These are phyloP conservation scores for Leccinum disarticulatum DNA, from an alignment of 768 basidiomycete species.

Conservation along the genomic window DNA sequence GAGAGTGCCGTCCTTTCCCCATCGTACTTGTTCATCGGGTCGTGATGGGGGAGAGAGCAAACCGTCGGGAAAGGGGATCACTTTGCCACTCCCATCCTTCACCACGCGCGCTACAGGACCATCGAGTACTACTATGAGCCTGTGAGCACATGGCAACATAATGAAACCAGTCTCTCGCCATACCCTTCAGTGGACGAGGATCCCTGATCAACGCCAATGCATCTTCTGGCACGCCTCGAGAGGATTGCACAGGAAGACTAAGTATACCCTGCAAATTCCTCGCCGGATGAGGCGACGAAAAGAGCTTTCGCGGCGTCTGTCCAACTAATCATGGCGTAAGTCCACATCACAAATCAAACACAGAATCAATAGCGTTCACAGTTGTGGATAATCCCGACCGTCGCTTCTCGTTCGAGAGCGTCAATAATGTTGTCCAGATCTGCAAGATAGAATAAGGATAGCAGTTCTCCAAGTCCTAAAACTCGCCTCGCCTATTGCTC, in stretches of 20 bases:
- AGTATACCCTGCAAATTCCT: slow-evolving; percentile 71
- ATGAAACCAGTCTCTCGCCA: not conserved
- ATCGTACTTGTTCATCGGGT: slow-evolving; percentile 70
- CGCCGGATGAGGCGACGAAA: slow-evolving; percentile 70
- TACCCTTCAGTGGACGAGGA: slow-evolving; percentile 57
- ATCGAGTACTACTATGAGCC: slow-evolving; percentile 41
- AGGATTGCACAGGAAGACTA: slow-evolving; percentile 66
- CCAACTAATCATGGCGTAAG: slow-evolving; percentile 55
- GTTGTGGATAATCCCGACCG: slow-evolving; percentile 93
- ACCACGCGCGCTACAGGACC: slow-evolving; percentile 43
- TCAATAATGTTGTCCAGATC: slow-evolving; percentile 87
- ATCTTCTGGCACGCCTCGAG: slow-evolving; percentile 85
- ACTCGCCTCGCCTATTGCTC: slow-evolving; percentile 63
- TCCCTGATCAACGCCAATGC: slow-evolving; percentile 65
- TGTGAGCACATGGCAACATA: slow-evolving; percentile 2
- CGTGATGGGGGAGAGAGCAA: slow-evolving; percentile 55
- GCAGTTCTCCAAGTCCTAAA: not conserved
- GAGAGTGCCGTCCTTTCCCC: slow-evolving; percentile 59
- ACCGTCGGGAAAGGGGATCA: slow-evolving; percentile 63
- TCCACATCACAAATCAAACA: not conserved
- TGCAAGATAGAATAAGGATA: slow-evolving; percentile 23
- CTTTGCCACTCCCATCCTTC: slow-evolving; percentile 44
- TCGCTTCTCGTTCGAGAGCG: slow-evolving; percentile 86
- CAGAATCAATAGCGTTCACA: slow-evolving; percentile 44
- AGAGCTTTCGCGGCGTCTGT: slow-evolving; percentile 88